Evolutionary conservation across 306 rosid species (phyloP).

Genomic region (Albizia julibrissin): DNA sequence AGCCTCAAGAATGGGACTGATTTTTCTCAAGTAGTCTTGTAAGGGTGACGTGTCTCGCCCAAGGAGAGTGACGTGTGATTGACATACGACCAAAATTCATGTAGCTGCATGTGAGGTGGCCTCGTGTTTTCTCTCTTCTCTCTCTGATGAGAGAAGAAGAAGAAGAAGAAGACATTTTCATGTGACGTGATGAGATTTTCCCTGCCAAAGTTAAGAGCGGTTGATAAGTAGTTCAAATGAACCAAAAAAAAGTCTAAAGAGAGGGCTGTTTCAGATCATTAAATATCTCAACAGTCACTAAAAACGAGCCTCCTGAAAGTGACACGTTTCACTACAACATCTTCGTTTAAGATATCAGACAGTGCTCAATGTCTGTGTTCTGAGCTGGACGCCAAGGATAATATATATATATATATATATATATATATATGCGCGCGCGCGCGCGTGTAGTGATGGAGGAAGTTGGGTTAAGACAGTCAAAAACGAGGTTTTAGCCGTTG

Average conservation of each 20-base stretch:
- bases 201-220: background rate
- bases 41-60: constrained; percentile 4
- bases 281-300: background rate
- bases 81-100: constrained; percentile 22
- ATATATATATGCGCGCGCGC: too few species aligned
- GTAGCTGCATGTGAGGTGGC: background rate
- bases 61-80: constrained; percentile 9
- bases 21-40: background rate
- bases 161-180: background rate
- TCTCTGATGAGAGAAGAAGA: background rate
- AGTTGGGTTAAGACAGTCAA: background rate
- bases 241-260: background rate
- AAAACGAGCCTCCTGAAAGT: background rate
- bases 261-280: background rate
- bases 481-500: background rate
- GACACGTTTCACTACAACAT: background rate
- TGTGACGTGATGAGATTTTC: background rate
- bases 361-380: background rate
- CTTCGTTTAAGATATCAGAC: background rate
- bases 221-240: background rate
- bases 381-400: background rate
- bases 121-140: background rate
- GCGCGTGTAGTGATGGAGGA: too few species aligned
- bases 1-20: constrained; percentile 20
- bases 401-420: background rate